Conservation (phyloP, 768 basidiomycete species). For the Russula olivacea region DNA sequence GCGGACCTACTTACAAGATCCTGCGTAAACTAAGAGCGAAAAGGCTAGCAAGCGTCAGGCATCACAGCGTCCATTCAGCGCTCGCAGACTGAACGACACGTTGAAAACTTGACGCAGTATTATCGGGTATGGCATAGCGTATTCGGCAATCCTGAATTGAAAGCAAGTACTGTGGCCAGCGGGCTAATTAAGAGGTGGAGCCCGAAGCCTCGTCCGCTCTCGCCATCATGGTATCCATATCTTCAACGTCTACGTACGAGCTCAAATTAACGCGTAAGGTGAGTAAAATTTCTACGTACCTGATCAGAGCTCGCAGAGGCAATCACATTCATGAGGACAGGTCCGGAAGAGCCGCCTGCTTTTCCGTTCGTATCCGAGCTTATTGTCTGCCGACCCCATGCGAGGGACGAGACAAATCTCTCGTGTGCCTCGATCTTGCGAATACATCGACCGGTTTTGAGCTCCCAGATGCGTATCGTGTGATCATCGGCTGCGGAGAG, state of each 20-base stretch:
- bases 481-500: conserved; percentile 56
- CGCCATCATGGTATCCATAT: conserved; percentile 24
- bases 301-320: conserved; percentile 25
- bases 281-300: conserved; percentile 7
- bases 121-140: conserved; percentile 18
- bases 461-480: conserved; percentile 54
- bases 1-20: conserved; percentile 16
- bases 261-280: not conserved
- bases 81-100: conserved; percentile 13
- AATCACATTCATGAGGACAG: conserved; percentile 23
- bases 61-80: conserved; percentile 3
- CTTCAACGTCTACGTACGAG: conserved; percentile 21
- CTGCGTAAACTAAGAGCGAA: conserved; percentile 12
- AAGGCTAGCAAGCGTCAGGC: conserved; percentile 5
- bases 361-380: conserved; percentile 20
- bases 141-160: conserved; percentile 18
- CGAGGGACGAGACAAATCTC: conserved; percentile 23
- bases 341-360: conserved; percentile 15
- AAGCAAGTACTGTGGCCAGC: conserved; percentile 17
- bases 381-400: conserved; percentile 24
- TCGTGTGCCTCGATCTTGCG: conserved; percentile 26
- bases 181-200: conserved; percentile 11
- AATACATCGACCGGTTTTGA: conserved; percentile 46
- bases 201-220: not conserved
- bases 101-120: conserved; percentile 11